phyloP scores from a whole-genome alignment of 352 stramenopile genomes.

The Phytopythium ostracodes region DNA sequence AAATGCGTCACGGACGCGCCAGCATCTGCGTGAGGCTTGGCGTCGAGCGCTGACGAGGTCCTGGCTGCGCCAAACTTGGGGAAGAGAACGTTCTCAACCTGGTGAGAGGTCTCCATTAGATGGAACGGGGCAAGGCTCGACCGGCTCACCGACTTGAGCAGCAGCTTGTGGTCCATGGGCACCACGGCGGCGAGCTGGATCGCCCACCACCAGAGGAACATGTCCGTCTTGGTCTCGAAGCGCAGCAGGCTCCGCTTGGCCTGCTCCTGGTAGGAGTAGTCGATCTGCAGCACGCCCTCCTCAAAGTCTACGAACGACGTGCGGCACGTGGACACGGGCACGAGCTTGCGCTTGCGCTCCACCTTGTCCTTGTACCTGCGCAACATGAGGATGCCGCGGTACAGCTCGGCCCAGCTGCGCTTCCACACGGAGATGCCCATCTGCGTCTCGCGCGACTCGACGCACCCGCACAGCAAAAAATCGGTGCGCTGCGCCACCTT shows the following conservation, averaged over 20 bases:
- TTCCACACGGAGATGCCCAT: constrained; percentile 41
- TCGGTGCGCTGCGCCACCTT: constrained; percentile 45
- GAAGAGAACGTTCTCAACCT: constrained; percentile 63
- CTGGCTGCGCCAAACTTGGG: constrained; percentile 26
- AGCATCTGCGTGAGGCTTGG: background rate
- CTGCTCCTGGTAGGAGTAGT: constrained; percentile 55
- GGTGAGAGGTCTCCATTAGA: constrained; percentile 44
- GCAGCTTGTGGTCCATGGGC: constrained; percentile 34
- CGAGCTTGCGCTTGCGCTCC: constrained; percentile 46
- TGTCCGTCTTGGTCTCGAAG: constrained; percentile 46
- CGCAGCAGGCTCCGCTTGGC: constrained; percentile 35
- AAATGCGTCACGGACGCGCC: constrained; percentile 38
- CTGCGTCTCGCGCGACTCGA: constrained; percentile 41
- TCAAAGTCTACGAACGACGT: constrained; percentile 51
- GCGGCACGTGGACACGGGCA: constrained; percentile 42
- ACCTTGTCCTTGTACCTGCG: constrained; percentile 52
- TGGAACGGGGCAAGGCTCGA: constrained; percentile 38
- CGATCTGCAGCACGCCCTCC: constrained; percentile 45
- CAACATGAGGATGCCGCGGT: constrained; percentile 62
- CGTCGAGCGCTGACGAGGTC: background rate
- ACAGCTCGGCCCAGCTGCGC: constrained; percentile 67
- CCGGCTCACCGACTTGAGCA: constrained; percentile 47
- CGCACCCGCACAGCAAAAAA: constrained; percentile 43
- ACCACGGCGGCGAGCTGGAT: constrained; percentile 57
- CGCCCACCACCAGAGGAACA: constrained; percentile 79